Evolutionary conservation across 768 basidiomycete genomes (phyloP).

Genomic region (Boletus rubroflammeus): DNA sequence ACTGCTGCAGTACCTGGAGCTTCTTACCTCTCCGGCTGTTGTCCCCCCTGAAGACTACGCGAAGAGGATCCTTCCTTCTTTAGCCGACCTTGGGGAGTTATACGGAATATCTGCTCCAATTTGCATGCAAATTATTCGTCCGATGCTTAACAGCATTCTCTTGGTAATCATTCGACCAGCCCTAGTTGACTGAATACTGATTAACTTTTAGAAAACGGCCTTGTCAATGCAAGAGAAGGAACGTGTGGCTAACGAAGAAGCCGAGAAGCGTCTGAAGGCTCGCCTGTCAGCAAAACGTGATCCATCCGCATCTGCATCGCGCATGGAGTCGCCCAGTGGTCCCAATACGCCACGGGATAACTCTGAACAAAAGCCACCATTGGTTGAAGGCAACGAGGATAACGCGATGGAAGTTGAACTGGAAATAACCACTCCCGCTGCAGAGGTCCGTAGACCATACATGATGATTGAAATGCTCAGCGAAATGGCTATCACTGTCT

Average conservation of each 20-base stretch:
- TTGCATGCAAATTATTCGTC: conserved; percentile 92
- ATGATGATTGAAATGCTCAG: not conserved
- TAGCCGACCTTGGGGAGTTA: conserved; percentile 65
- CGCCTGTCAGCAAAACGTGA: conserved; percentile 72
- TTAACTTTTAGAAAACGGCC: conserved; percentile 47
- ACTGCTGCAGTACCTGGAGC: conserved; percentile 86
- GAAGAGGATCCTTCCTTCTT: conserved; percentile 66
- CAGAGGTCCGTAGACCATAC: conserved; percentile 19
- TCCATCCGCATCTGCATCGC: conserved; percentile 50
- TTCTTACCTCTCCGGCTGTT: conserved; percentile 71
- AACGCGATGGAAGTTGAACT: conserved; percentile 52
- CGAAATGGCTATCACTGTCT: conserved; percentile 5
- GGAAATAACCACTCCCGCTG: conserved; percentile 23
- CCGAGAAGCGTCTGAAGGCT: conserved; percentile 78
- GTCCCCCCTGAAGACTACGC: conserved; percentile 71
- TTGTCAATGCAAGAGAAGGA: conserved; percentile 67
- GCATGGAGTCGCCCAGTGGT: conserved; percentile 60
- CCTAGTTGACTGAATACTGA: conserved; percentile 8
- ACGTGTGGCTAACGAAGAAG: conserved; percentile 65
- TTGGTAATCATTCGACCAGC: conserved; percentile 41
- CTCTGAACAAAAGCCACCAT: conserved; percentile 20
- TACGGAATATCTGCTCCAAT: conserved; percentile 84
- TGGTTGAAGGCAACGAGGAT: conserved; percentile 41
- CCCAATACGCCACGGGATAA: conserved; percentile 27
- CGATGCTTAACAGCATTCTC: conserved; percentile 63